These are phyloP conservation scores for Metarhizium brunneum DNA, from an alignment of 2,329 filamentous ascomycete species.

Conservation along the genomic window DNA sequence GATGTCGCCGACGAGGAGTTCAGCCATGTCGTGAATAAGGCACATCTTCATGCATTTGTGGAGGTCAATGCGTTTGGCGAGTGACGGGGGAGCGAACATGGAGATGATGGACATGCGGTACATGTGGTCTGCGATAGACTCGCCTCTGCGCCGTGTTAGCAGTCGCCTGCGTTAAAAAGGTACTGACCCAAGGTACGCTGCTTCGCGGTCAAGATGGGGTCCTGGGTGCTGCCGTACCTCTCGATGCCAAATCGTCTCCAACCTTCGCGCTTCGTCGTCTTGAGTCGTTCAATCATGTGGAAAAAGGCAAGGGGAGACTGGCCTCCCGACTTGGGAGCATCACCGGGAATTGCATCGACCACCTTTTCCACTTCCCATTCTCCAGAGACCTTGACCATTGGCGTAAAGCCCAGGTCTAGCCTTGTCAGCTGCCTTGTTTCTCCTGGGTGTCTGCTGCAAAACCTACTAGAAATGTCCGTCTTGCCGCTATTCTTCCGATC, in stretches of 20 bases:
- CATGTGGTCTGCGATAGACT: slow-evolving; percentile 98
- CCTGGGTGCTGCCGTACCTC: slow-evolving; percentile 27
- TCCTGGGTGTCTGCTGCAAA: background rate
- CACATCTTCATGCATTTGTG: slow-evolving; percentile 89
- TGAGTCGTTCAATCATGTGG: slow-evolving; percentile 85
- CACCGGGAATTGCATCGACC: slow-evolving; percentile 50
- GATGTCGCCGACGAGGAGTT: slow-evolving; percentile 90
- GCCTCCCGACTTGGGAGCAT: slow-evolving; percentile 47
- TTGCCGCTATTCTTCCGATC: slow-evolving; percentile 12
- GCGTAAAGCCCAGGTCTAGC: slow-evolving; percentile 25
- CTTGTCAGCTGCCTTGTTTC: background rate
- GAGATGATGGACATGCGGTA: slow-evolving; percentile 98
- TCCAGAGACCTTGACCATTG: slow-evolving; percentile 30
- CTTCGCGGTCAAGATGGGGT: background rate
- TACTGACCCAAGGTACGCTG: no score
- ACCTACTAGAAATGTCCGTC: slow-evolving; percentile 16
- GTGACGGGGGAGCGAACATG: slow-evolving; percentile 74
- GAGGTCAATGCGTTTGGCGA: slow-evolving; percentile 65
- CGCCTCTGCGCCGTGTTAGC: slow-evolving; percentile 43
- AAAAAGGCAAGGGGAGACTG: slow-evolving; percentile 82
- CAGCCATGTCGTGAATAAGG: slow-evolving; percentile 94
- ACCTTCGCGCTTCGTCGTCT: slow-evolving; percentile 93
- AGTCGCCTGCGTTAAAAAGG: background rate
- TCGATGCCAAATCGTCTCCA: slow-evolving; percentile 82
- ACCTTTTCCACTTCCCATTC: slow-evolving; percentile 53